phyloP scores from a whole-genome alignment of 768 basidiomycete species.

The Harrya chromipes region DNA sequence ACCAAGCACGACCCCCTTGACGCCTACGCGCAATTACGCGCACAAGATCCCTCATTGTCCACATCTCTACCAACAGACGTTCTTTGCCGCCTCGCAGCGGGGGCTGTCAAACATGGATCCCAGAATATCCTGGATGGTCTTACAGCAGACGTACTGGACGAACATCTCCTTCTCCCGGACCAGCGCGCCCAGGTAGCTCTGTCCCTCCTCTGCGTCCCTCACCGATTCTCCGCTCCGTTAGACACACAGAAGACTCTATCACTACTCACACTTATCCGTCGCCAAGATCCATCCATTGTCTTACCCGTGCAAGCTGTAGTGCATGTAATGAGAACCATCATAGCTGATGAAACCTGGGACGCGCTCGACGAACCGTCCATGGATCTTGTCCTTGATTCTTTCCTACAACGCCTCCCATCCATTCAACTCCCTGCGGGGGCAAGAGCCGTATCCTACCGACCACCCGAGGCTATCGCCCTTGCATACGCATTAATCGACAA shows the following conservation, averaged over 20 bases:
- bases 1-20: slow-evolving; percentile 24
- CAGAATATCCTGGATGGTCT: slow-evolving; percentile 37
- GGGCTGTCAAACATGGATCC: slow-evolving; percentile 31
- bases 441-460: slow-evolving; percentile 34
- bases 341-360: slow-evolving; percentile 12
- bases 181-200: slow-evolving; percentile 26
- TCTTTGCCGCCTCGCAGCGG: slow-evolving; percentile 29
- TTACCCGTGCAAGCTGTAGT: slow-evolving; percentile 13
- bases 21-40: slow-evolving; percentile 27
- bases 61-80: slow-evolving; percentile 25
- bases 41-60: slow-evolving; percentile 21
- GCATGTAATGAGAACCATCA: slow-evolving; percentile 22
- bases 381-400: slow-evolving; percentile 29
- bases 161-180: slow-evolving; percentile 15
- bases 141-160: slow-evolving; percentile 39
- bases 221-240: slow-evolving; percentile 13
- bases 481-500: slow-evolving; percentile 45
- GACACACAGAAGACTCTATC: slow-evolving; percentile 23
- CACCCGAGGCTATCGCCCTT: slow-evolving; percentile 36
- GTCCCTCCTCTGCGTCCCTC: slow-evolving; percentile 25
- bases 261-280: slow-evolving; percentile 19
- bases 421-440: slow-evolving; percentile 27
- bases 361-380: slow-evolving; percentile 22
- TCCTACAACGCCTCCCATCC: slow-evolving; percentile 28
- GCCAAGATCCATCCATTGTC: slow-evolving; percentile 9